Conservation (phyloP, 73 alveolate species). For the Tetrahymena elliotti region DNA sequence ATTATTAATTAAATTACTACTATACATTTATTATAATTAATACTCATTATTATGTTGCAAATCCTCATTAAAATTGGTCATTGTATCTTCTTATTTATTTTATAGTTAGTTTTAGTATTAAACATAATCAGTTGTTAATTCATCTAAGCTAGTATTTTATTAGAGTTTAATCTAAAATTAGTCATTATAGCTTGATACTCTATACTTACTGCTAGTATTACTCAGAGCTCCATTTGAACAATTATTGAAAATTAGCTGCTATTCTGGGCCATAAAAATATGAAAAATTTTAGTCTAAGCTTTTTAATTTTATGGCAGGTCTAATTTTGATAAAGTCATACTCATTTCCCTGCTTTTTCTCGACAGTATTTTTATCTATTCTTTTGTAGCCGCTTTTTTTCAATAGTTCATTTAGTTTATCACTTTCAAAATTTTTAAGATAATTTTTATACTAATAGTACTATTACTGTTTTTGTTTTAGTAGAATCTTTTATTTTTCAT, state of each 20-base stretch:
- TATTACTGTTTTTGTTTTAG: not conserved
- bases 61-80: not conserved
- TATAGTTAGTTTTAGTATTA: not conserved
- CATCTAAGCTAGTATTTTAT: not conserved
- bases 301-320: not conserved
- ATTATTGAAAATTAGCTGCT: not conserved
- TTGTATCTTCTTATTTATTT: not conserved
- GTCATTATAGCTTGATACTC: not conserved
- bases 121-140: not conserved
- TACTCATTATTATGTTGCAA: not conserved
- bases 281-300: not conserved
- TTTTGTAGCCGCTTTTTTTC: not conserved
- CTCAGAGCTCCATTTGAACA: not conserved
- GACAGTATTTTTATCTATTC: not conserved
- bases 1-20: not conserved
- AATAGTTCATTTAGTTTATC: not conserved
- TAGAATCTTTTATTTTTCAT: not conserved
- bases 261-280: not conserved
- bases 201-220: not conserved
- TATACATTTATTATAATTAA: not conserved
- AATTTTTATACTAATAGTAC: not conserved
- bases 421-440: not conserved
- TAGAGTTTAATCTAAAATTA: not conserved
- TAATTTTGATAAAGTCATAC: not conserved
- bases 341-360: not conserved